phyloP scores from a whole-genome alignment of 1,284 basidiomycete genomes.

The Tremellales sp. region DNA sequence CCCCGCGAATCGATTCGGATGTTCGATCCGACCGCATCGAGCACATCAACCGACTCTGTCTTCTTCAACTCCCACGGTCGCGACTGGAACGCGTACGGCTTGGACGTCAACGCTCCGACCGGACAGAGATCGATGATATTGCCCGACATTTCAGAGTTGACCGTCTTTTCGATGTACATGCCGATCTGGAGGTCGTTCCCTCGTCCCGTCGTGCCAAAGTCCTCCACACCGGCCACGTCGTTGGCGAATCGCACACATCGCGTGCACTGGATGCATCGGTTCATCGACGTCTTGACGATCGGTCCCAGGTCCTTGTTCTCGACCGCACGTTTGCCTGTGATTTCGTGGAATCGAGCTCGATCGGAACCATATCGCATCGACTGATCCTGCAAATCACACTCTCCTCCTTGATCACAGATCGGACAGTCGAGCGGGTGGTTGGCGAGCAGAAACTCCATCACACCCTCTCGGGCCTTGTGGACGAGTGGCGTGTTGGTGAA shows the following conservation, averaged over 20 bases:
- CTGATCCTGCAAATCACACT: conserved; percentile 99
- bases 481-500: conserved; percentile 94
- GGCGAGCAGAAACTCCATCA: conserved; percentile 97
- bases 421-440: conserved; percentile 99
- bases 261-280: conserved; percentile 98
- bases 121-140: conserved; percentile 94
- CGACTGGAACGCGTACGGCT: conserved; percentile 96
- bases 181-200: conserved; percentile 99
- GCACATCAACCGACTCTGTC: conserved; percentile 95
- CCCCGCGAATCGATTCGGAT: conserved; percentile 96
- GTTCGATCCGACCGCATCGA: conserved; percentile 97
- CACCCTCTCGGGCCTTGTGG: conserved; percentile 87
- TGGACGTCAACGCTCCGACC: conserved; percentile 95
- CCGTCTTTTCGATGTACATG: conserved; percentile 95
- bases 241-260: conserved; percentile 98
- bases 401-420: conserved; percentile 95
- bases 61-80: conserved; percentile 99
- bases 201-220: conserved; percentile 92
- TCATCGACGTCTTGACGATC: conserved; percentile 98
- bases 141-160: conserved; percentile 96
- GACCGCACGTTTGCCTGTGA: conserved; percentile 93
- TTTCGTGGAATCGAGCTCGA: conserved; percentile 96
- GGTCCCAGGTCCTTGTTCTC: conserved; percentile 99
- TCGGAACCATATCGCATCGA: conserved; percentile 99
- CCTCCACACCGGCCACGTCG: conserved; percentile 97